Evolutionary conservation across 148 eudicot species (phyloP), one percentile per base, ranked within the genome.

Genomic region (Vaccinium corymbosum): DNA sequence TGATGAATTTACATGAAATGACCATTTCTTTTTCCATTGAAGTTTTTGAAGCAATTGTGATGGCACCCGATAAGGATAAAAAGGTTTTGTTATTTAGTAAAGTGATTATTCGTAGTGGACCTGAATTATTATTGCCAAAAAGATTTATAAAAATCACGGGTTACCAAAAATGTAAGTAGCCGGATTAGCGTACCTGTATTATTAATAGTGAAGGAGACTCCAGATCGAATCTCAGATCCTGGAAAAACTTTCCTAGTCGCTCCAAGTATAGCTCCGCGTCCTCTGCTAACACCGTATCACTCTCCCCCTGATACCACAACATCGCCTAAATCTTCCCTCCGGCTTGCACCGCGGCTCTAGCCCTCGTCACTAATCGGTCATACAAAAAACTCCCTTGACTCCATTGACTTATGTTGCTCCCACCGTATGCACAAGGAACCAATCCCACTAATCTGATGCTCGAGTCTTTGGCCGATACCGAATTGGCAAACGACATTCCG

Each of bases 231-330:
- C 88, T 82, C 19, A 88, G 46, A 27, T 84, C 64, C 1, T 10
- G 3, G 35, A 90, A 53, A 9, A 90, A 82, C 17, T 25, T 76
- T 83, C 87, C 53, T 84, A 87, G 29, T 56, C 55, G 68, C 1
- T 61, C 71, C 51, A 53, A 78, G 38, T 88, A 90, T 12, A 51
- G 4, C 7, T 79, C 11, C 1, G 89, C 88, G 61, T 76, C 90
- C 70, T 70, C 83, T 15, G 12, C 5, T 1, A 20, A 52, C 1
- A 53, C 57, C 0, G 92, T 84, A 64, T 87, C 89, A 29, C 83
- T 86, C 84, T 90, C 92, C 15, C 92, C 90, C 78, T 90, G 90
- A 72, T 85, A 90, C 92, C 92, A 90, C 55, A 90, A 29, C 62
- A 90, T 1, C 1, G 88, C 92, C 2, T 83, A 78, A 6, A 89